Evolutionary conservation across 371 early-diverging fungal genomes (phyloP).

Genomic region (Mortierella sp.): DNA sequence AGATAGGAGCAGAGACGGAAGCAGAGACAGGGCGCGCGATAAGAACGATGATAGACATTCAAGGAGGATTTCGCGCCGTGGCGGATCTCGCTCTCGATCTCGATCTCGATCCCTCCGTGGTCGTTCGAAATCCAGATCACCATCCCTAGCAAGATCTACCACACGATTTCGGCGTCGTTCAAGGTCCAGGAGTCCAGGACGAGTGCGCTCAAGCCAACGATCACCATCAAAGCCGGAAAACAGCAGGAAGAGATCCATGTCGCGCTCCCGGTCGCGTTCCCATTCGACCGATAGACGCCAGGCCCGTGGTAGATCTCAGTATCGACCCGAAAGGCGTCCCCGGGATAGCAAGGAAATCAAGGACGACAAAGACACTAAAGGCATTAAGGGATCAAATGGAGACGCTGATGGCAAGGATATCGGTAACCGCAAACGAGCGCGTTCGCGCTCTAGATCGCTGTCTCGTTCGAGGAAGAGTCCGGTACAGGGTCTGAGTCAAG

Average conservation of each 20-base stretch:
- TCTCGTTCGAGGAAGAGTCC: constrained; percentile 9
- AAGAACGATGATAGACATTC: constrained; percentile 20
- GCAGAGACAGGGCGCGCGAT: constrained; percentile 14
- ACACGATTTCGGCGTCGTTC: constrained; percentile 26
- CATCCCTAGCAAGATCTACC: constrained; percentile 22
- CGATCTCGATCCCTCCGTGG: constrained; percentile 29
- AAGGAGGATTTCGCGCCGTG: constrained; percentile 12
- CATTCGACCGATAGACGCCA: constrained; percentile 3
- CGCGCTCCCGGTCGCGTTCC: constrained; percentile 19
- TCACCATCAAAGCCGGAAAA: constrained; percentile 8
- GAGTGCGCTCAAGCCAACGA: constrained; percentile 15
- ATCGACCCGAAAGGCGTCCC: constrained; percentile 19
- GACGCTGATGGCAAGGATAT: constrained; percentile 2
- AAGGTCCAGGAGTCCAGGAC: constrained; percentile 17
- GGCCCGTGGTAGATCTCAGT: constrained; percentile 21
- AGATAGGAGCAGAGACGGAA: constrained; percentile 3
- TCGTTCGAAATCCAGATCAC: constrained; percentile 27
- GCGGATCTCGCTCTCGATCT: constrained; percentile 28
- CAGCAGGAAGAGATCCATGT: constrained; percentile 18
- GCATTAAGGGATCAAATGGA: background rate
- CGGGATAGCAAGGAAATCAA: constrained; percentile 8
- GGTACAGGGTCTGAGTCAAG: background rate
- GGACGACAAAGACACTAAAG: constrained; percentile 8
- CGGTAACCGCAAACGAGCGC: background rate
- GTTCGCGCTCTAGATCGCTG: constrained; percentile 14